Evolutionary conservation across 495 filamentous ascomycete species (phyloP).

Genomic region (Penicillium subrubescens): DNA sequence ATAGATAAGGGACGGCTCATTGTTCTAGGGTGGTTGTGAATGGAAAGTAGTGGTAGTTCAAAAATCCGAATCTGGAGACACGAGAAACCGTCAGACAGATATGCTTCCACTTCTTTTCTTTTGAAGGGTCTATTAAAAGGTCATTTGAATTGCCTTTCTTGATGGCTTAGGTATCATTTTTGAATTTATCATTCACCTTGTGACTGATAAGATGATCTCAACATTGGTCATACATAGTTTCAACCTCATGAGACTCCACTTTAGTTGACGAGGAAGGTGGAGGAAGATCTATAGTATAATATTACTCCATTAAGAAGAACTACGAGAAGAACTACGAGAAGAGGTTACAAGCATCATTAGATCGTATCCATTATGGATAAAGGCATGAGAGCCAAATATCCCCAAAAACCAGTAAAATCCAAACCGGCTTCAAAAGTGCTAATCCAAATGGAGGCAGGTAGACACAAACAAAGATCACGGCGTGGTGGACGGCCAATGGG

Average conservation of each 20-base stretch:
- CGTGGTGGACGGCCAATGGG: neutral
- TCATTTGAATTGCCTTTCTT: too few relatives aligned
- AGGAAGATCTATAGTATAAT: neutral
- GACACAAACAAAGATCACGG: neutral
- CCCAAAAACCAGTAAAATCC: neutral
- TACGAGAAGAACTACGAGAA: neutral
- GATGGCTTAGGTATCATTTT: too few relatives aligned
- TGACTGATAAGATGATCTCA: neutral
- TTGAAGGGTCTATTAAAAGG: too few relatives aligned
- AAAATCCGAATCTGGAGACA: too few relatives aligned
- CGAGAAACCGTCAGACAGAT: too few relatives aligned
- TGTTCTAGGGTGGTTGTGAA: neutral
- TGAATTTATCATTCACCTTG: too few relatives aligned
- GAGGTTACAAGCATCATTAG: neutral
- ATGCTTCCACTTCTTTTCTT: too few relatives aligned
- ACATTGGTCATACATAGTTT: too few relatives aligned
- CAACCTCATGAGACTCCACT: too few relatives aligned
- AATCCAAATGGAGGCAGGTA: neutral
- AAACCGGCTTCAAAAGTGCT: neutral
- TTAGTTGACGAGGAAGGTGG: neutral
- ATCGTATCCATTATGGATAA: neutral
- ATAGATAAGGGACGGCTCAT: slow-evolving; percentile 17
- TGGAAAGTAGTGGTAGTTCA: neutral
- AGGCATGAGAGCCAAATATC: neutral
- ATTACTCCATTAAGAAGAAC: neutral